Conservation (phyloP, 352 stramenopile species). For the Pythium monospermum region DNA sequence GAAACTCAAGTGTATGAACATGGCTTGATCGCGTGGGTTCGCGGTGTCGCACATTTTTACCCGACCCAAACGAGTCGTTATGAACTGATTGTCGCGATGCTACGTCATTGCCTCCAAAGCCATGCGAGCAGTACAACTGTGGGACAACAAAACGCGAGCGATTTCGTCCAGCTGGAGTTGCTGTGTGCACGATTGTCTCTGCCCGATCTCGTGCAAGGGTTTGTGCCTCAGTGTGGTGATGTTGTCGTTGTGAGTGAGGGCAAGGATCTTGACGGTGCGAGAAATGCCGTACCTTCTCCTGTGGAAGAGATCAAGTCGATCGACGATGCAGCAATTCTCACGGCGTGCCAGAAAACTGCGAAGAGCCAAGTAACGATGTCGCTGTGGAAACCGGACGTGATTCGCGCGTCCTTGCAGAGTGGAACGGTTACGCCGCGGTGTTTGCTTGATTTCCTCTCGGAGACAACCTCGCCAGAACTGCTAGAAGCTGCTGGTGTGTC, state of each 20-base stretch:
- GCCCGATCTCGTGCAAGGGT: conserved; percentile 69
- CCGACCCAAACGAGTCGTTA: conserved; percentile 51
- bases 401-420: conserved; percentile 57
- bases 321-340: conserved; percentile 65
- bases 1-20: conserved; percentile 51
- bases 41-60: conserved; percentile 77
- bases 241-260: conserved; percentile 36
- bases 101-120: conserved; percentile 53
- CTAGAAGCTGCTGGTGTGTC: conserved; percentile 42
- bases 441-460: conserved; percentile 64
- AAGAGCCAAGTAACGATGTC: conserved; percentile 32
- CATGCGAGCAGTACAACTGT: conserved; percentile 10
- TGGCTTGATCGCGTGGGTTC: conserved; percentile 63
- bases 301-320: conserved; percentile 30
- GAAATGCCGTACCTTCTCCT: not conserved
- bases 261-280: not conserved
- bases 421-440: conserved; percentile 60
- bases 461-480: conserved; percentile 47
- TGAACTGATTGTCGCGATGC: conserved; percentile 42
- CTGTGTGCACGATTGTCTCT: conserved; percentile 71
- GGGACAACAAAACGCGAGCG: conserved; percentile 38
- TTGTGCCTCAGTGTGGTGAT: conserved; percentile 66
- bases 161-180: conserved; percentile 73
- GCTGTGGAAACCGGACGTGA: conserved; percentile 60
- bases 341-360: conserved; percentile 49